Evolutionary conservation across 148 eudicot species (phyloP).

Genomic region (Tetragonia tetragonoides): DNA sequence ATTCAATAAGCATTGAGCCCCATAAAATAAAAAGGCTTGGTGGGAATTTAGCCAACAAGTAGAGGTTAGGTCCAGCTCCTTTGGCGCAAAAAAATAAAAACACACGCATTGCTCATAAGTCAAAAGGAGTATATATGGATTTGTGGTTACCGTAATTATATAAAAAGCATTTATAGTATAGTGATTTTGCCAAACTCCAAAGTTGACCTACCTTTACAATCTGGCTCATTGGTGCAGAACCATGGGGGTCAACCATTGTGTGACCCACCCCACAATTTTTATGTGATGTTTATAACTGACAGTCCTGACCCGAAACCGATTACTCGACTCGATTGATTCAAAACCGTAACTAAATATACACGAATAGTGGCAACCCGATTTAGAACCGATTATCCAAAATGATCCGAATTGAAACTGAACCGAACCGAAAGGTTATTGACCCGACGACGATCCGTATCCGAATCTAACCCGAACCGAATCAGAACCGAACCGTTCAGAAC

Average conservation of each 20-base stretch:
- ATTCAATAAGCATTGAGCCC: no score
- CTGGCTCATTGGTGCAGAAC: conserved; percentile 13
- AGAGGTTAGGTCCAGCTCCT: conserved; percentile 14
- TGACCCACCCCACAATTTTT: conserved; percentile 11
- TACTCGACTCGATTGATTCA: no score
- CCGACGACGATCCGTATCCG: no score
- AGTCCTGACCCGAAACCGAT: no score
- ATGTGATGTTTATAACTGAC: neutral
- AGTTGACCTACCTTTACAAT: conserved; percentile 24
- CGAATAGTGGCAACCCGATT: no score
- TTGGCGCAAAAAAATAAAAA: neutral
- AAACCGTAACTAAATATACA: no score
- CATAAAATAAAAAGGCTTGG: neutral
- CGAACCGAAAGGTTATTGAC: no score
- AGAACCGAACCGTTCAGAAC: no score
- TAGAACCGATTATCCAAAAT: no score
- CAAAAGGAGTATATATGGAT: conserved; percentile 10
- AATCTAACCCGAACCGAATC: no score
- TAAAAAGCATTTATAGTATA: neutral
- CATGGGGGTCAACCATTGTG: conserved; percentile 13
- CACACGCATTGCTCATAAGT: conserved; percentile 14
- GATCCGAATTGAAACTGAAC: no score
- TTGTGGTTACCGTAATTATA: no score
- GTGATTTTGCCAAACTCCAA: neutral
- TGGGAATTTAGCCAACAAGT: neutral